phyloP scores from a whole-genome alignment of 805 yeast species.

The Clavispora fructus region DNA sequence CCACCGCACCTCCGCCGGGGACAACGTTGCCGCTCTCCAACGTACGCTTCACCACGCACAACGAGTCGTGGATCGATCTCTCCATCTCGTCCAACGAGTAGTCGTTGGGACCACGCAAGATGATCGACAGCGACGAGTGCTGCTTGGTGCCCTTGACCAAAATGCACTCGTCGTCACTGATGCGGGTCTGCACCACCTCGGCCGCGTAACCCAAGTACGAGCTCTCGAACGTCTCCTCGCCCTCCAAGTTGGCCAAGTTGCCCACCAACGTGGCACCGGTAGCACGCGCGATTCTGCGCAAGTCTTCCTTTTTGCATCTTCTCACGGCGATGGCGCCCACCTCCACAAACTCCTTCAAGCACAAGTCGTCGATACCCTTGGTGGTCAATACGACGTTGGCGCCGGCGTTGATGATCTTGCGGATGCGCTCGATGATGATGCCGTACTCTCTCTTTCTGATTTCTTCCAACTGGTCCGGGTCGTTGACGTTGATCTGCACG shows the following conservation, averaged over 20 bases:
- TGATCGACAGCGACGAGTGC: slow-evolving; percentile 86
- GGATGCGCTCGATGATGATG: slow-evolving; percentile 75
- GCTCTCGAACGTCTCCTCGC: slow-evolving; percentile 87
- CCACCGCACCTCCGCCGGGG: slow-evolving; percentile 99
- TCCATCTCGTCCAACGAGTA: slow-evolving; percentile 98
- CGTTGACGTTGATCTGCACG: slow-evolving; percentile 92
- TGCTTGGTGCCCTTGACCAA: slow-evolving; percentile 83
- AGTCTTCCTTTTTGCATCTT: slow-evolving; percentile 94
- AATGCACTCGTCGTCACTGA: slow-evolving; percentile 96
- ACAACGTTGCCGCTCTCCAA: slow-evolving; percentile 91
- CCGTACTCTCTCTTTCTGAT: slow-evolving; percentile 86
- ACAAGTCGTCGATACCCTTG: slow-evolving; percentile 90
- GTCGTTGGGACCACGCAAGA: slow-evolving; percentile 93
- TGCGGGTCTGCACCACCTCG: slow-evolving; percentile 83
- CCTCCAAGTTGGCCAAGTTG: slow-evolving; percentile 89
- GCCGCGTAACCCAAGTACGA: slow-evolving; percentile 85
- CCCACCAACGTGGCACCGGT: slow-evolving; percentile 92
- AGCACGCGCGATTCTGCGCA: slow-evolving; percentile 94
- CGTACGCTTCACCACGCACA: slow-evolving; percentile 92
- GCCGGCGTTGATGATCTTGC: slow-evolving; percentile 77
- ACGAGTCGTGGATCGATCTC: slow-evolving; percentile 90
- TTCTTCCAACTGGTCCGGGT: slow-evolving; percentile 94
- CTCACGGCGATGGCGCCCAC: slow-evolving; percentile 93
- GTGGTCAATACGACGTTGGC: slow-evolving; percentile 92
- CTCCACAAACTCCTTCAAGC: slow-evolving; percentile 86